Evolutionary conservation across 192 early-diverging fungal species (phyloP), one percentile per base, ranked within the genome.

Genomic region (Coemansia sp.): DNA sequence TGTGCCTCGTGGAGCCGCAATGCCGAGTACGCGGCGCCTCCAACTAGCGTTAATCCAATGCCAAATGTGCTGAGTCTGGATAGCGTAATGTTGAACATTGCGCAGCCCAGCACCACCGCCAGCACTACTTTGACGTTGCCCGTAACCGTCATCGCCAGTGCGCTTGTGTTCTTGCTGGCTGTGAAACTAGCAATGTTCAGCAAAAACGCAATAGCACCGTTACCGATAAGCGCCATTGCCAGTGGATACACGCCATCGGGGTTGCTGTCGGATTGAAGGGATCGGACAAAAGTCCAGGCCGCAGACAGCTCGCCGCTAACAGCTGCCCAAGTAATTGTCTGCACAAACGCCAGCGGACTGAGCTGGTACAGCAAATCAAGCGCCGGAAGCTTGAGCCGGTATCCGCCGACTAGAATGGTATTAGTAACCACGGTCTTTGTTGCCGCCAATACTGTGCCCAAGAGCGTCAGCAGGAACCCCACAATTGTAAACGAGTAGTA

Each of bases 361-460:
- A 96, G 92, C 23, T 87, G 84, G 48, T 88, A 82, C 24, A 96
- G 75, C 7, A 96, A 79, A 67, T 93, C 92, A 11, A 96, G 49
- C 5, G 94, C 90, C 53, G 90, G 86, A 4, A 94, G 87, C 53
- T 90, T 88, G 27, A 94, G 85, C 48, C 57, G 24, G 17, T 54
- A 59, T 22, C 84, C 71, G 48, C 94, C 93, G 12, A 91, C 89
- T 51, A 89, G 86, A 6, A 96, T 84, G 1, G 79, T 73, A 74
- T 96, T 94, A 3, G 94, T 96, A 8, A 88, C 86, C 7, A 94
- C 87, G 2, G 91, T 92, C 75, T 96, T 96, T 24, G 86, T 48
- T 0, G 94, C 88, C 0, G 91, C 88, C 56, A 96, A 71, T 2
- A 93, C 60, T 0, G 89, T 88, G 35, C 94, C 94, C 1, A 93